These are phyloP conservation scores for Papiliotrema terrestris DNA, from an alignment of 1,284 basidiomycete genomes.

Conservation along the genomic window DNA sequence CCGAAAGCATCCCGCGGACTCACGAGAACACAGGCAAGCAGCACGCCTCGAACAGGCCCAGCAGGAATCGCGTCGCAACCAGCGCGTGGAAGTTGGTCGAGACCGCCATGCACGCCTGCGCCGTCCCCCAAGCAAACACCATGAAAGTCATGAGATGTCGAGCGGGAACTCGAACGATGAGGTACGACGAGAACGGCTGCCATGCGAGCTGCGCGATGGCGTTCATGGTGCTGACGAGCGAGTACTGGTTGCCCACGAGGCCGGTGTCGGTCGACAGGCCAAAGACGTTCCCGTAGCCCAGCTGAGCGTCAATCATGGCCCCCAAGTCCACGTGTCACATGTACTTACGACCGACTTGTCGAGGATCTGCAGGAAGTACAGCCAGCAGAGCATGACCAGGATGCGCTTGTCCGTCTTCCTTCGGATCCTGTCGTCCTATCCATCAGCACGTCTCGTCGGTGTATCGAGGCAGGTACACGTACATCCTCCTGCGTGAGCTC, in stretches of 20 bases:
- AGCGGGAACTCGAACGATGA: constrained; percentile 42
- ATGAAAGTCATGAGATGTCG: constrained; percentile 41
- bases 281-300: constrained; percentile 41
- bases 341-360: constrained; percentile 20
- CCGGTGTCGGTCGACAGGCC: constrained; percentile 33
- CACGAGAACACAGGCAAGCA: constrained; percentile 46
- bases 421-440: constrained; percentile 19
- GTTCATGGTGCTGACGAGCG: constrained; percentile 35
- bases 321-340: not conserved
- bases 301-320: constrained; percentile 1
- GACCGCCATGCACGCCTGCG: constrained; percentile 36
- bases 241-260: constrained; percentile 35
- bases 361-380: constrained; percentile 38
- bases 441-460: not conserved
- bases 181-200: constrained; percentile 45
- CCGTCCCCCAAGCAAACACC: constrained; percentile 38
- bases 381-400: constrained; percentile 28
- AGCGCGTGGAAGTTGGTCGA: constrained; percentile 25
- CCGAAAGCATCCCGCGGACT: not conserved
- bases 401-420: constrained; percentile 27
- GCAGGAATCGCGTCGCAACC: constrained; percentile 42
- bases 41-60: constrained; percentile 49
- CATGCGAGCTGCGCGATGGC: constrained; percentile 43
- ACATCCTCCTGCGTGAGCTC: constrained; percentile 21
- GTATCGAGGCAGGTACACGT: not conserved